phyloP scores from a whole-genome alignment of 805 yeast species.

The Lipomyces sp. region DNA sequence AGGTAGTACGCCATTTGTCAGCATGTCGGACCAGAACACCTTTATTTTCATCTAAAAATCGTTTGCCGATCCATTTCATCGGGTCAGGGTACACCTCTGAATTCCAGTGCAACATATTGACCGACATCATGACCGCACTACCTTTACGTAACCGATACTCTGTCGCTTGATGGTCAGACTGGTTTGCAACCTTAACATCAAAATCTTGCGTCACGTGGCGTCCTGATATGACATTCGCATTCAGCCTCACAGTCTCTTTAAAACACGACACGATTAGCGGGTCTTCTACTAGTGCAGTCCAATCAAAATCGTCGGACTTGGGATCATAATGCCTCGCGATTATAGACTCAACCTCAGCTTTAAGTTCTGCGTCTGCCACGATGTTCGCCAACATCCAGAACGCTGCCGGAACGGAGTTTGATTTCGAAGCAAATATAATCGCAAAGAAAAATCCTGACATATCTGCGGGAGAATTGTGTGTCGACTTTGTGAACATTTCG shows the following conservation, averaged over 20 bases:
- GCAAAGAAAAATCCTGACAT: constrained; percentile 26
- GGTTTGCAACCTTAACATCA: constrained; percentile 12
- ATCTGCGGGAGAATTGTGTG: constrained; percentile 17
- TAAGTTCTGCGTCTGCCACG: constrained; percentile 15
- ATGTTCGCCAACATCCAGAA: constrained; percentile 27
- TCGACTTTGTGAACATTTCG: constrained; percentile 2
- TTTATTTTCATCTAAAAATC: constrained; percentile 26
- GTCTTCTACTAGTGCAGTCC: constrained; percentile 20
- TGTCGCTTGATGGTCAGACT: neutral
- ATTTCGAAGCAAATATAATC: constrained; percentile 29
- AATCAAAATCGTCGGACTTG: constrained; percentile 22
- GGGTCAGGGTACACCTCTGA: constrained; percentile 33
- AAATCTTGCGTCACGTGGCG: constrained; percentile 22
- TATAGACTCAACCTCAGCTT: constrained; percentile 14
- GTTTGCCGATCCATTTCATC: constrained; percentile 22
- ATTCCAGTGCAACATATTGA: constrained; percentile 31
- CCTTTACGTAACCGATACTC: neutral
- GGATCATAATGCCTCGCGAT: constrained; percentile 16
- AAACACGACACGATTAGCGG: constrained; percentile 27
- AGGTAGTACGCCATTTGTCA: constrained; percentile 19
- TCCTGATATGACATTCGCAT: constrained; percentile 21
- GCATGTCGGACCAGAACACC: constrained; percentile 13
- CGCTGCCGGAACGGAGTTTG: constrained; percentile 31
- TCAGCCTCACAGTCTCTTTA: constrained; percentile 28
- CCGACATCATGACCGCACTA: constrained; percentile 10